Evolutionary conservation across 176 grass and related monocot genomes (phyloP).

Genomic region (Zea mays): Zm-B73-REFERENCE-NAM-5.0 NC_050096.1:13800501-13801000

Average conservation of each 20-base stretch:
- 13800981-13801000: no score
- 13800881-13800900: slow-evolving; percentile 92
- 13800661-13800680: slow-evolving; percentile 88
- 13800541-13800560: slow-evolving; percentile 1
- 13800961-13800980: slow-evolving; percentile 31
- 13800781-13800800: slow-evolving; percentile 80
- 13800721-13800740: slow-evolving; percentile 70
- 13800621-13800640: slow-evolving; percentile 74
- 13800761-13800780: slow-evolving; percentile 81
- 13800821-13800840: slow-evolving; percentile 79
- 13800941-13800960: slow-evolving; percentile 19
- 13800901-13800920: slow-evolving; percentile 79
- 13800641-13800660: slow-evolving; percentile 89
- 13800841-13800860: slow-evolving; percentile 74
- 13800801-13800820: slow-evolving; percentile 95
- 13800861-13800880: slow-evolving; percentile 92
- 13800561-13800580: not conserved
- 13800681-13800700: slow-evolving; percentile 92
- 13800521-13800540: not conserved
- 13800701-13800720: slow-evolving; percentile 82
- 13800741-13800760: slow-evolving; percentile 53
- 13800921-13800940: slow-evolving; percentile 95
- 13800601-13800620: slow-evolving; percentile 69
- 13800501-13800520: slow-evolving; percentile 45
- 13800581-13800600: slow-evolving; percentile 44